Evolutionary conservation across 305 asterid genomes (phyloP), one percentile per base, ranked within the genome.

Genomic region (Striga hermonthica): DNA sequence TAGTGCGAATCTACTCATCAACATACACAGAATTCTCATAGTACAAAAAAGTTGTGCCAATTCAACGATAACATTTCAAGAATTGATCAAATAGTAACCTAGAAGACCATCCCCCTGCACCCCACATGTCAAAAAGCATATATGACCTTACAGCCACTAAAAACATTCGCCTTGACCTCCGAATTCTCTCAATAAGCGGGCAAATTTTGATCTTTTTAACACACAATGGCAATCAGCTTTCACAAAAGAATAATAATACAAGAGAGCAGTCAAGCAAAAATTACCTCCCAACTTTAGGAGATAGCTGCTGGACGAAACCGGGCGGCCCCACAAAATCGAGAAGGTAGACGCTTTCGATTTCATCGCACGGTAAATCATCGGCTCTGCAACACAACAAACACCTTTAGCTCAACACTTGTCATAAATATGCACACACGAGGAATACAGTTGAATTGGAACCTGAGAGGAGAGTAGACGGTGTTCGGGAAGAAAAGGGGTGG

Each of bases 281-380:
- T 49, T 62, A 75, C 97, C 85, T 72, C 65, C 68, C 80, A 67
- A 84, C 98, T 74, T 72, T 74, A 11, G 80, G 63, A 47, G 93
- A 83, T 53, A 91, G 85, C 73, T 74, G 74, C 43, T 83, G 83
- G 66, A 88, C 71, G 75, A 91, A 91, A 70, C 90, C 90, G 43
- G 94, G 72, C 3, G 95, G 95, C 3, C 96, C 98, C 81, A 91
- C 95, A 72, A 86, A 91, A 77, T 91, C 98, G 81, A 88, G 74
- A 13, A 91, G 87, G 79, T 86, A 88, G 64, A 88, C 85, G 31
- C 35, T 44, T 70, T 77, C 90, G 55, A 85, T 83, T 74, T 88
- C 86, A 70, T 73, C 39, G 57, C 85, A 70, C 37, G 95, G 96
- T 65, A 91, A 83, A 63, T 91, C 88, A 63, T 86, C 90, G 57